Conservation (phyloP, 257 asterid species). For the Echium plantagineum region DNA sequence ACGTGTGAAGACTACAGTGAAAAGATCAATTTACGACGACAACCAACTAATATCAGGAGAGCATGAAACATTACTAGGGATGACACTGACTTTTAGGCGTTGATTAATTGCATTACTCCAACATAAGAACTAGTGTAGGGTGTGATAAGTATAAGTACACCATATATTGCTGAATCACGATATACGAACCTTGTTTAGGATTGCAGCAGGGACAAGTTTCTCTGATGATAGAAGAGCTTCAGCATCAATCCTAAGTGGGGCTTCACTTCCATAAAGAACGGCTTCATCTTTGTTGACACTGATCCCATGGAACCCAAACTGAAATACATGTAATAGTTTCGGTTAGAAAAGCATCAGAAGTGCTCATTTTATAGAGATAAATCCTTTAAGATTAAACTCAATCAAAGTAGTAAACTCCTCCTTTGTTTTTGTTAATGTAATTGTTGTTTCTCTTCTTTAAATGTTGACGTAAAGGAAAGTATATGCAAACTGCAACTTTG, state of each 20-base stretch:
- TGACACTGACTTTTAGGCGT: background rate
- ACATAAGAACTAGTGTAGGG: background rate
- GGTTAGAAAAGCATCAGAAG: background rate
- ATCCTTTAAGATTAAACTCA: too few species aligned
- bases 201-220: constrained; percentile 76
- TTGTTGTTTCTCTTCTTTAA: background rate
- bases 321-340: constrained; percentile 5
- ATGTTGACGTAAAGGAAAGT: background rate
- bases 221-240: constrained; percentile 81
- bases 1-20: background rate
- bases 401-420: background rate
- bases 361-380: background rate
- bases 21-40: background rate
- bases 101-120: background rate
- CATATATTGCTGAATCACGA: background rate
- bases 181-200: constrained; percentile 59
- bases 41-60: background rate
- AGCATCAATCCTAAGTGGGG: constrained; percentile 76
- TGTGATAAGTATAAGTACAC: background rate
- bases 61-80: background rate
- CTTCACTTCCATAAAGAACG: constrained; percentile 88
- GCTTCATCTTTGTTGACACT: constrained; percentile 57
- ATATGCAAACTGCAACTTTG: background rate
- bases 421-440: background rate
- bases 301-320: constrained; percentile 89